Evolutionary conservation across 148 eudicot genomes (phyloP), one percentile per base, ranked within the genome.

Genomic region (Mesembryanthemum crystallinum): DNA sequence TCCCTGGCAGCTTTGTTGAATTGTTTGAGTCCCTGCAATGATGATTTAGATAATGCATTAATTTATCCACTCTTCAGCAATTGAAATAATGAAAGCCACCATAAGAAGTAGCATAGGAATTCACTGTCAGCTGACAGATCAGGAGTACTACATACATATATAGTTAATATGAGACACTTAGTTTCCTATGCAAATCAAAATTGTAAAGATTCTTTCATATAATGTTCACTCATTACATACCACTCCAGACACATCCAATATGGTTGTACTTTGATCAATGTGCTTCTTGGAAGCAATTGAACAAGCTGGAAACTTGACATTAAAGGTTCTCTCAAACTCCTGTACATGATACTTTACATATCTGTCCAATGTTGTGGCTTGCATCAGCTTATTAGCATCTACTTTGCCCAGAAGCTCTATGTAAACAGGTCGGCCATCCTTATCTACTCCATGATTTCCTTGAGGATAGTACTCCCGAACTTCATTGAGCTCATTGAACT

Each of bases 201-300:
- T 25, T 25, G 7, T 7, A 11, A 21, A 14, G 4, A 23, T 27
- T 9, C 8, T 25, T 39, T 33, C 12, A 69, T 1, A 17, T 32
- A 58, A n/a, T 67, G 27, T 67, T 32, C 29, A 61, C 7, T 30
- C 6, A 54, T 33, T 74, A 86, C 98, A 52, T 88, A 95, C 99
- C 88, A 95, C 94, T 69, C 97, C 99, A 47, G 90, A 93, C 62
- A 95, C 97, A 82, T 95, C 99, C 82, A 95, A 83, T 77, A 95
- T 90, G 71, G 99, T 92, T 30, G 97, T 95, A 79, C 91, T 92
- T 64, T 91, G 91, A 87, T 92, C 97, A 80, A 95, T 95, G 85
- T 92, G 99, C 84, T 83, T 91, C 81, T 92, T 95, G 57, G 92
- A 88, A 78, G 97, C 93, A 64, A 92, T 73, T 23, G 99, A 83